phyloP scores from a whole-genome alignment of 441 rosid genomes.

The Viola pubescens region DNA sequence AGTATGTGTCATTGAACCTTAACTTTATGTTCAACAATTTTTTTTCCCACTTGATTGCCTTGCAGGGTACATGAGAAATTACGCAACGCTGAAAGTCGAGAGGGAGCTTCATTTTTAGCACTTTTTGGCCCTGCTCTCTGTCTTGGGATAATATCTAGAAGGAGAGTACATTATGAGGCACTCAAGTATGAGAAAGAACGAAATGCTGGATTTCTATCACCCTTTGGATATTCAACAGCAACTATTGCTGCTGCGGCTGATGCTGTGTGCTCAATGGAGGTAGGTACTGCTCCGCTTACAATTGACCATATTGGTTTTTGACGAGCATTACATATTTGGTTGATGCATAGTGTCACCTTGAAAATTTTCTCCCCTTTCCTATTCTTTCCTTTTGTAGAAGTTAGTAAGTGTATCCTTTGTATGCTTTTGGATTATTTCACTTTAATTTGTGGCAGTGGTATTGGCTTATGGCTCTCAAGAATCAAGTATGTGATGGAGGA shows the following conservation, averaged over 20 bases:
- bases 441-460: slow-evolving; percentile 61
- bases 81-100: slow-evolving; percentile 52
- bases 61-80: slow-evolving; percentile 64
- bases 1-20: not conserved
- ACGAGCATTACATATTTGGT: not conserved
- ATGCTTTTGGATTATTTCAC: slow-evolving; percentile 15
- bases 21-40: not conserved
- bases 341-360: not conserved
- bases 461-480: slow-evolving; percentile 56
- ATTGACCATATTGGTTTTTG: slow-evolving; percentile 12
- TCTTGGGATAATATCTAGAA: slow-evolving; percentile 79
- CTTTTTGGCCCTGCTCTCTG: slow-evolving; percentile 70
- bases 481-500: slow-evolving; percentile 31
- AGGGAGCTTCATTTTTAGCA: slow-evolving; percentile 70
- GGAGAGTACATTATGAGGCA: slow-evolving; percentile 70
- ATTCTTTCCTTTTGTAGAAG: not conserved
- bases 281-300: slow-evolving; percentile 18
- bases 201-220: slow-evolving; percentile 78
- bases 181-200: slow-evolving; percentile 70
- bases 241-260: slow-evolving; percentile 64
- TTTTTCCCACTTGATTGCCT: slow-evolving; percentile 20
- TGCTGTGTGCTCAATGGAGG: slow-evolving; percentile 83
- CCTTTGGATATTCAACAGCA: slow-evolving; percentile 74
- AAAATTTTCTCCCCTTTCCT: not conserved
- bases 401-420: slow-evolving; percentile 6